Percentiles rank a stretch among this genome's conserved stretches.
phyloP scores from a whole-genome alignment of 441 rosid species.

The Kokia cookei region DNA sequence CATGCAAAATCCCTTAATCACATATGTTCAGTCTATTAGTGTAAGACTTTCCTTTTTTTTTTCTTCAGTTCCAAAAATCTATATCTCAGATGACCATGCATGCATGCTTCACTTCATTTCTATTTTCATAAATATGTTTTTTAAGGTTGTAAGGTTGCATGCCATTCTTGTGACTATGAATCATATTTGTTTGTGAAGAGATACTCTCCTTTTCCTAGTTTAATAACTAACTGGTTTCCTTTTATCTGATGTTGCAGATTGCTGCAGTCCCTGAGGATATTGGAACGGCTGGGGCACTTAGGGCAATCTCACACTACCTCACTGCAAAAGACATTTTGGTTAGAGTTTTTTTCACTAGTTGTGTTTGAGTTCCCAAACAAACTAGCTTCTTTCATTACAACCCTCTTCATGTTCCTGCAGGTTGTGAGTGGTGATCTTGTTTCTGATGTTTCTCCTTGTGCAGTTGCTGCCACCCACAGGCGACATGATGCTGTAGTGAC shows the following conservation, averaged over 20 bases:
- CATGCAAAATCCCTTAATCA: not conserved
- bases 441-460: slow-evolving; percentile 93
- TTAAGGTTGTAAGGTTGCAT: not conserved
- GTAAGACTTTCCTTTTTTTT: not conserved
- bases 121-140: not conserved
- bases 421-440: slow-evolving; percentile 96
- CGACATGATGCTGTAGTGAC: slow-evolving; percentile 86
- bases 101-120: not conserved
- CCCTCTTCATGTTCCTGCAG: slow-evolving; percentile 35
- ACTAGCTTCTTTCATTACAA: slow-evolving; percentile 7
- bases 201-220: too few species aligned
- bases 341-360: slow-evolving; percentile 12
- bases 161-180: not conserved
- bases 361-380: slow-evolving; percentile 10
- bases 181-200: not conserved
- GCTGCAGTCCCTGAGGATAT: slow-evolving; percentile 90
- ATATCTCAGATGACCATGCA: not conserved
- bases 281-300: slow-evolving; percentile 94
- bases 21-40: not conserved
- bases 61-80: not conserved
- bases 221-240: not conserved
- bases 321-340: slow-evolving; percentile 94
- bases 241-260: slow-evolving; percentile 46
- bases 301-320: slow-evolving; percentile 80
- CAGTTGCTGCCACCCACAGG: slow-evolving; percentile 87